Evolutionary conservation across 1,139 yeast genomes (phyloP), one percentile per base, ranked within the genome.

Genomic region (Casaregolazyma suthepensis): DNA sequence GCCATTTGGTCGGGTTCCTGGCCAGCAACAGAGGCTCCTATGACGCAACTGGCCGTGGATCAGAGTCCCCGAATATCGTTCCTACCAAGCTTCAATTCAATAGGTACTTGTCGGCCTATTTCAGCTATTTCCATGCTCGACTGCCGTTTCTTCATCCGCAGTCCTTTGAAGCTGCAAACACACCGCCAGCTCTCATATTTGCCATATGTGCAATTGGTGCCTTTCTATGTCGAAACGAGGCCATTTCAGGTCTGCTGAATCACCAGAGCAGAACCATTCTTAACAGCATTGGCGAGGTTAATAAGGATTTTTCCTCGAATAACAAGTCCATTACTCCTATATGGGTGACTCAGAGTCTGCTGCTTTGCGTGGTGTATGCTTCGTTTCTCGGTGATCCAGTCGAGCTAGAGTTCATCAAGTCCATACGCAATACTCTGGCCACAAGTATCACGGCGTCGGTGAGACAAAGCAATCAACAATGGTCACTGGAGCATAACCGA

Each of bases 181-280:
- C 64, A 1, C 62, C 70, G 7, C 69, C 69, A 5, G 62, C 69
- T 6, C 58, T 71, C 22, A 55, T 71, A 29, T 63, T 67, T 35
- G 66, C 71, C 1, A 64, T 69, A 10, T 66, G 72, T 55, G 63
- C 73, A 2, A 57, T 71, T 40, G 74, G 74, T 2, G 72, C 74
- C 0, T 56, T 63, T 29, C 53, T 67, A 9, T 63, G 69, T 54
- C 63, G 59, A 37, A 71, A 68, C 48, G 57, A 56, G 15, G 58
- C 61, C 35, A 61, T 64, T 56, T 69, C 72, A 17, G 56, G 59
- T 10, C 56, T 60, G 10, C 56, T 67, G 26, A 69, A 67, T 46
- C 54, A 56, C 15, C 61, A 59, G 15, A 61, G 70, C 7, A 59
- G 59, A 45, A 59, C 57, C 56, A 57, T 66, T 50, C 59, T 66